phyloP scores from a whole-genome alignment of 805 yeast species.

The Tanozyma kutaoensis region DNA sequence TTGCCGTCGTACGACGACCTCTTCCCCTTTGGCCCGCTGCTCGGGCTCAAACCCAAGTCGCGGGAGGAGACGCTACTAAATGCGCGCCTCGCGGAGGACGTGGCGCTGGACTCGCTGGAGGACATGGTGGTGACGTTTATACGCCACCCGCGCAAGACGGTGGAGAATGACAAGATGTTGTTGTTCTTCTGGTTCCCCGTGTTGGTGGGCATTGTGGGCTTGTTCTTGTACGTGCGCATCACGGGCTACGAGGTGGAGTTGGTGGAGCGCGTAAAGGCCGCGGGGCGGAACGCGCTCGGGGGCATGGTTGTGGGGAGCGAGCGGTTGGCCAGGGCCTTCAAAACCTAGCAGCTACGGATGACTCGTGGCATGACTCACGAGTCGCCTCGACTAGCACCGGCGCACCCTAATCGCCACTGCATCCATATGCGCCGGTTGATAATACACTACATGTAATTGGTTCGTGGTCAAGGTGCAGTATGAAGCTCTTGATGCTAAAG shows the following conservation, averaged over 20 bases:
- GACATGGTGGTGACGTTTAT: constrained; percentile 29
- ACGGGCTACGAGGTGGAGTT: constrained; percentile 24
- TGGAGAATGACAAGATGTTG: constrained; percentile 69
- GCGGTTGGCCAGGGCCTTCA: constrained; percentile 22
- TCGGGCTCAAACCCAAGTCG: constrained; percentile 19
- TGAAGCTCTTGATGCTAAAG: constrained; percentile 45
- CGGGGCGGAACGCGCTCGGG: constrained; percentile 24
- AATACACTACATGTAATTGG: no score
- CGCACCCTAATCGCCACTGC: no score
- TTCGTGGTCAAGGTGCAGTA: no score
- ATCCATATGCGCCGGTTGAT: no score
- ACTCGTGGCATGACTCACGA: no score
- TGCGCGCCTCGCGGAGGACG: constrained; percentile 4
- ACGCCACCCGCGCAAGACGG: constrained; percentile 31
- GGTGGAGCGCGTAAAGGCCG: constrained; percentile 19
- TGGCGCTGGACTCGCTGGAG: constrained; percentile 28
- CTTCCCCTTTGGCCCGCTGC: constrained; percentile 38
- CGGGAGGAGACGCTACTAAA: constrained; percentile 19
- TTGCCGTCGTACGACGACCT: constrained; percentile 68
- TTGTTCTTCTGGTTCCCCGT: constrained; percentile 88
- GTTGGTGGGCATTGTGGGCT: constrained; percentile 38
- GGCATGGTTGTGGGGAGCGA: constrained; percentile 31
- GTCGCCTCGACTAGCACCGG: no score
- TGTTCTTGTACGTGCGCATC: constrained; percentile 29
- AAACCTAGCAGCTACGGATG: no score